Base-by-base conservation (phyloP, 306 rosid genomes). In the Trifolium subterraneum region DNA sequence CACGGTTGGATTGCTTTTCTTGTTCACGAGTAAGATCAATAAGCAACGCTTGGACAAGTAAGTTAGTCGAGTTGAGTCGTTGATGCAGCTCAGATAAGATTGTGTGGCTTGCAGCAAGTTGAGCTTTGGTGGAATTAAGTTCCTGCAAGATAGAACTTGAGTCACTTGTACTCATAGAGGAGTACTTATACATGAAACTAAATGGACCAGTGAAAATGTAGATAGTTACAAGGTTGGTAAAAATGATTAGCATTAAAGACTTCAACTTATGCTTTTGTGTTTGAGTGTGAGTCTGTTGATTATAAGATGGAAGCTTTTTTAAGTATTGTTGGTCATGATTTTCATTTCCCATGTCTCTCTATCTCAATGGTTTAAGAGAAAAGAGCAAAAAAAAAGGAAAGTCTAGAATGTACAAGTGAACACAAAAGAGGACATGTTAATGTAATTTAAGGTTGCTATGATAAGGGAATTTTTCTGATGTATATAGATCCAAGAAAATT, bases 1-100 rank as follows among this genome's bases (percentile, higher is more conserved):
- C 63, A 9, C 16, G 68, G 35, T 35, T 70, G 8, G 76, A 41
- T 41, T 61, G 75, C 56, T 78, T 72, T 25, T 84, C 82, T 27
- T 84, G 82, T 73, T 77, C 77, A 78, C 77, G 59, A 1, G 65
- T 81, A 2, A 87, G 78, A 77, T 84, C 88, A 1, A 84, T 67
- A 4, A 87, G 87, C 60, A 87, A 67, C 2, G 84, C 84, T n/a
- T 84, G 81, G 64, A 82, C 75, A 35, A 84, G 87, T 8, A 84
- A 64, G 72, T 87, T 84, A 2, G 82, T 71, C 56, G 88, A 87
- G 47, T 77, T 72, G 55, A 87, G 87, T 38, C 66, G 84, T 12
- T 82, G 82, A 23, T 80, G 70, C 7, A 87, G 71, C 70, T 84
- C 61, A 20, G 72, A 65, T 70, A 82, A 71, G 56, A 87, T 36